Evolutionary conservation across 140 eudicot species (phyloP).

Genomic region (Senecio squalidus): DNA sequence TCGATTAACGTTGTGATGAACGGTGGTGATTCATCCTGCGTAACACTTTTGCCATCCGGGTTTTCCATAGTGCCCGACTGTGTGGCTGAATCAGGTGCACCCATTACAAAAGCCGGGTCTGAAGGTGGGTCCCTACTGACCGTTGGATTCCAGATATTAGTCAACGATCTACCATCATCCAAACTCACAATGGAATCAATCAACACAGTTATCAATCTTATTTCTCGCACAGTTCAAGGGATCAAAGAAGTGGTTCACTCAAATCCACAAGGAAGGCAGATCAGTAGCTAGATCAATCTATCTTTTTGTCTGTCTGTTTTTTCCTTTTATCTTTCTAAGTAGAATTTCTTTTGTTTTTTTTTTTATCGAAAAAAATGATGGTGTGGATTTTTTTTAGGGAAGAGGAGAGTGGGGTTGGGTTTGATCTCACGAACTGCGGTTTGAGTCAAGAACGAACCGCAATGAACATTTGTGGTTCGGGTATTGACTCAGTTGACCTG

Average conservation of each 20-base stretch:
- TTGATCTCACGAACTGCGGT: conserved; percentile 24
- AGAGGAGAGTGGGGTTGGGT: conserved; percentile 19
- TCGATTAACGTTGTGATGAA: conserved; percentile 47
- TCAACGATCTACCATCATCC: conserved; percentile 42
- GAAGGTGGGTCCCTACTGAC: conserved; percentile 58
- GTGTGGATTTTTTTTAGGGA: conserved; percentile 29
- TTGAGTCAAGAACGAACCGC: conserved; percentile 94
- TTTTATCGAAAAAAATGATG: conserved; percentile 14
- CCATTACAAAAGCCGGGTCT: conserved; percentile 15
- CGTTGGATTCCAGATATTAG: conserved; percentile 58
- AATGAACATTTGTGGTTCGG: conserved; percentile 68
- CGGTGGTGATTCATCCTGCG: conserved; percentile 62
- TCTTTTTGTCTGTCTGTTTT: background rate
- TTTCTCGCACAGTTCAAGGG: conserved; percentile 58
- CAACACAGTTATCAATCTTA: conserved; percentile 46
- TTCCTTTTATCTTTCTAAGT: too few species aligned
- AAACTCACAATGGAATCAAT: conserved; percentile 61
- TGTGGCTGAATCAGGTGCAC: conserved; percentile 34
- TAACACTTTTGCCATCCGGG: conserved; percentile 65
- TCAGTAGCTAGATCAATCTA: conserved; percentile 11
- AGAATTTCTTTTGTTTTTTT: conserved; percentile 6
- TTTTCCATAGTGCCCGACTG: conserved; percentile 66
- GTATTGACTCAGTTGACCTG: conserved; percentile 75
- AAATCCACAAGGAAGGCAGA: conserved; percentile 28
- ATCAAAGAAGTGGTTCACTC: conserved; percentile 44